phyloP scores from a whole-genome alignment of 1,284 basidiomycete genomes.

The Boletellus deceptivus region DNA sequence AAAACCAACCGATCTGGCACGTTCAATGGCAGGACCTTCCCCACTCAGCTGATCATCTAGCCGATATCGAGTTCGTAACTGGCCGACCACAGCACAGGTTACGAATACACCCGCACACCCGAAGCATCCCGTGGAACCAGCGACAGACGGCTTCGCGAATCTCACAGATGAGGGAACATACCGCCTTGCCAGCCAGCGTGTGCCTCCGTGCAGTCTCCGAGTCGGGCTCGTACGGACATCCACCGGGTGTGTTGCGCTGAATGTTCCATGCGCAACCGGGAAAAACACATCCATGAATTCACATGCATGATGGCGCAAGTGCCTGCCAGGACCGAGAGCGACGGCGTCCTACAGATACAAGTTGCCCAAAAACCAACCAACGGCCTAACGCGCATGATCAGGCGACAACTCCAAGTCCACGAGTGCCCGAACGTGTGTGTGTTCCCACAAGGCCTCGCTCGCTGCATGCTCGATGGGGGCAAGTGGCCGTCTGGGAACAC shows the following conservation, averaged over 20 bases:
- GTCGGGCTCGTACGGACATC: no score
- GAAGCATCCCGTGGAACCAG: slow-evolving; percentile 10
- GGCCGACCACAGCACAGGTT: no score
- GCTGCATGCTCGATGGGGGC: slow-evolving; percentile 56
- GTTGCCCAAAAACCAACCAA: no score
- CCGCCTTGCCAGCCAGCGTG: not conserved
- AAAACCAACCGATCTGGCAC: slow-evolving; percentile 15
- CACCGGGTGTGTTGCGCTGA: no score
- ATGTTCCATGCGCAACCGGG: no score
- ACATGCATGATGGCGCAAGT: not conserved
- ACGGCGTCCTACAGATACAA: no score
- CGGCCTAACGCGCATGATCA: slow-evolving; percentile 33
- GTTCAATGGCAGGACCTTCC: not conserved
- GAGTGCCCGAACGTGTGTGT: slow-evolving; percentile 66
- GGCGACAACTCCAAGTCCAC: slow-evolving; percentile 65
- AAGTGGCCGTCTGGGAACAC: slow-evolving; percentile 72
- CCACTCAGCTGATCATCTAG: slow-evolving; percentile 3
- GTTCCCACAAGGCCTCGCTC: slow-evolving; percentile 63
- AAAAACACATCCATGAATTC: no score
- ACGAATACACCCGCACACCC: slow-evolving; percentile 7
- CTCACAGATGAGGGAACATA: slow-evolving; percentile 8
- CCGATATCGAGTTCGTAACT: not conserved
- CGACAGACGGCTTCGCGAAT: slow-evolving; percentile 11
- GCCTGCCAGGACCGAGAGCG: no score
- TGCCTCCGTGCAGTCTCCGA: no score